Evolutionary conservation across 2,329 filamentous ascomycete species (phyloP).

Genomic region (Sporothrix sp.): DNA sequence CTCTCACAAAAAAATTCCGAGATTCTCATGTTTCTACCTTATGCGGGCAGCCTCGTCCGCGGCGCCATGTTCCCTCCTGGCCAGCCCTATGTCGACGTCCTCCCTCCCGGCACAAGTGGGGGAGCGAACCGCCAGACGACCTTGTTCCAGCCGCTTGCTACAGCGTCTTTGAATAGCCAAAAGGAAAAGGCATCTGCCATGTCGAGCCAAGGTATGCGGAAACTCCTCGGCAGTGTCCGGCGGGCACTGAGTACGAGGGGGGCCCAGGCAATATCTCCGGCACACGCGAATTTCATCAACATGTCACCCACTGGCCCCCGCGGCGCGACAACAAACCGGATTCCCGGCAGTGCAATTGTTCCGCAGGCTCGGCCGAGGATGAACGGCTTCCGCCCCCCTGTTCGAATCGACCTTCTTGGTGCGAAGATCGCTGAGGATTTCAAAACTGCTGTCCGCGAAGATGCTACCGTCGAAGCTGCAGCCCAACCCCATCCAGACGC

Average conservation of each 20-base stretch:
- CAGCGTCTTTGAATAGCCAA: constrained; percentile 21
- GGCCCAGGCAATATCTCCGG: constrained; percentile 34
- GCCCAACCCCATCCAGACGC: neutral
- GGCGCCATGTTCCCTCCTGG: constrained; percentile 76
- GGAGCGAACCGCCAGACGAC: constrained; percentile 44
- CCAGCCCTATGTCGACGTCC: constrained; percentile 66
- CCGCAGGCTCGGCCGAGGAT: constrained; percentile 40
- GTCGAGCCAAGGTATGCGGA: constrained; percentile 70
- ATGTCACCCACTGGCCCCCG: constrained; percentile 41
- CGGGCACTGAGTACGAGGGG: constrained; percentile 61
- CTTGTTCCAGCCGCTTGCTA: constrained; percentile 34
- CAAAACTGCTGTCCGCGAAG: constrained; percentile 62
- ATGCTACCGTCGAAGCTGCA: constrained; percentile 37
- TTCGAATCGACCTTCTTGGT: constrained; percentile 74
- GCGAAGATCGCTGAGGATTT: constrained; percentile 71
- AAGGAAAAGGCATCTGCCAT: constrained; percentile 47
- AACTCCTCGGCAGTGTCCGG: constrained; percentile 75
- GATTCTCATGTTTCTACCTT: constrained; percentile 52
- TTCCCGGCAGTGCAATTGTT: constrained; percentile 51
- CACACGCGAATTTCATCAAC: constrained; percentile 38
- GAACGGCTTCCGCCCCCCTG: constrained; percentile 38
- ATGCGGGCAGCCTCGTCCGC: constrained; percentile 75
- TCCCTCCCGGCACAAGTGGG: constrained; percentile 40
- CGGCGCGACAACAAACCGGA: constrained; percentile 46
- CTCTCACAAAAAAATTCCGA: constrained; percentile 45